These are phyloP conservation scores for Vaccinium macrocarpon DNA, from an alignment of 148 eudicot species.

Conservation along the genomic window DNA sequence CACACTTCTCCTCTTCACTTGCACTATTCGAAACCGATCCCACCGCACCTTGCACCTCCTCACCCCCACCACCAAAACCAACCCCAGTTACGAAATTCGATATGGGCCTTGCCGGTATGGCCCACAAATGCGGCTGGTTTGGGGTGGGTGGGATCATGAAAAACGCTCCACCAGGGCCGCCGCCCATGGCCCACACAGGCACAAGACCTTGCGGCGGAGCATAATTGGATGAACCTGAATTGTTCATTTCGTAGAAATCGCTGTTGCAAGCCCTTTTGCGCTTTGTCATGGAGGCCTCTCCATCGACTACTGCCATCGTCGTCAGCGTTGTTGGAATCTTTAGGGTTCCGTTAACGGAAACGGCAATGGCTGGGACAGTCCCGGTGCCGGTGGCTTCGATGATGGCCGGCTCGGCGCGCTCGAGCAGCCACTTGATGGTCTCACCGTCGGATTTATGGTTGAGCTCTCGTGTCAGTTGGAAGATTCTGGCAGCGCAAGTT, in stretches of 20 bases:
- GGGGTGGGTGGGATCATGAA: constrained; percentile 31
- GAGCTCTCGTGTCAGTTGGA: constrained; percentile 78
- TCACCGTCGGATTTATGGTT: constrained; percentile 86
- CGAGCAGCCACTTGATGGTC: constrained; percentile 76
- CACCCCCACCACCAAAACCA: constrained; percentile 6
- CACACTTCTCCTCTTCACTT: constrained; percentile 16
- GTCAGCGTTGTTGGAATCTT: constrained; percentile 62
- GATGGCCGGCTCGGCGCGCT: constrained; percentile 79
- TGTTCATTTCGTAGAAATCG: constrained; percentile 48
- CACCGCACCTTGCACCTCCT: constrained; percentile 15
- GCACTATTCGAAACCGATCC: constrained; percentile 24
- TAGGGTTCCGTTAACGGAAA: constrained; percentile 77
- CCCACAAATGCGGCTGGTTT: constrained; percentile 64
- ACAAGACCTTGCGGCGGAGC: constrained; percentile 56
- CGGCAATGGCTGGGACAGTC: constrained; percentile 90
- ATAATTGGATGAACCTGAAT: constrained; percentile 13
- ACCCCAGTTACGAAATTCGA: constrained; percentile 28
- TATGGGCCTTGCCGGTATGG: constrained; percentile 60
- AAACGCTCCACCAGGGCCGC: constrained; percentile 14
- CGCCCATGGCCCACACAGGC: constrained; percentile 58
- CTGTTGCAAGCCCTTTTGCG: constrained; percentile 30
- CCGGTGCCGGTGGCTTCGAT: constrained; percentile 92
- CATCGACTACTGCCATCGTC: not conserved
- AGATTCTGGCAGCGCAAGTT: constrained; percentile 81
- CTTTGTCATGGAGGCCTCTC: constrained; percentile 14